These are phyloP conservation scores for Tuber borchii DNA, from an alignment of 495 filamentous ascomycete genomes.

Conservation along the genomic window DNA sequence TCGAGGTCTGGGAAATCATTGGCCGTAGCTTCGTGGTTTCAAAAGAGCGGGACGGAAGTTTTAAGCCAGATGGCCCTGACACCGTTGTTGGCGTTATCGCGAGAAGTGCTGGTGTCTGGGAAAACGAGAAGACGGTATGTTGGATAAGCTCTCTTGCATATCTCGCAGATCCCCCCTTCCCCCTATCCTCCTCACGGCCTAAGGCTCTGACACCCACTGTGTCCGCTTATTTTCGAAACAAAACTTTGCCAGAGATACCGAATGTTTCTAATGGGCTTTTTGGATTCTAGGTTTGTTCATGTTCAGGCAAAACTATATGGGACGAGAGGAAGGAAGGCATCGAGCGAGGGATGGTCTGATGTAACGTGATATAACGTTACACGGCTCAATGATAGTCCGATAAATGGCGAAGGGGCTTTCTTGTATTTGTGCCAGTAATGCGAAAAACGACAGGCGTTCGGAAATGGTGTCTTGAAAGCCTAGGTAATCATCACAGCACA, in stretches of 20 bases:
- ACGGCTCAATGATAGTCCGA: constrained; percentile 7
- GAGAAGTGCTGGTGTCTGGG: constrained; percentile 90
- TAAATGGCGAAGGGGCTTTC: neutral
- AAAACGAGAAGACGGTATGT: constrained; percentile 95
- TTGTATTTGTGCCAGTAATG: neutral
- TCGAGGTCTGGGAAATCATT: constrained; percentile 92
- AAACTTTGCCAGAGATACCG: neutral
- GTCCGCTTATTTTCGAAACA: neutral
- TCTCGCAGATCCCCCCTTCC: neutral
- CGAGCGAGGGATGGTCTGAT: constrained; percentile 72
- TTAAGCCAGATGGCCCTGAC: constrained; percentile 64
- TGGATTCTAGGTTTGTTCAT: constrained; percentile 56
- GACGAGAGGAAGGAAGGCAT: constrained; percentile 90
- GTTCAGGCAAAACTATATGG: constrained; percentile 96
- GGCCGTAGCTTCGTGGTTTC: constrained; percentile 82
- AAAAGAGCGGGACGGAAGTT: constrained; percentile 48
- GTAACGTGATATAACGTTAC: constrained; percentile 7
- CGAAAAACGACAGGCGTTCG: neutral
- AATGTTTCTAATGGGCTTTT: constrained; percentile 6
- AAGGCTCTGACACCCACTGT: neutral
- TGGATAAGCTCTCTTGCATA: constrained; percentile 1
- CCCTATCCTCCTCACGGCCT: neutral
- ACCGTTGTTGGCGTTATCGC: constrained; percentile 89
- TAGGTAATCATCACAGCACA: neutral
- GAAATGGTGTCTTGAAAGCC: neutral